phyloP scores from a whole-genome alignment of 148 eudicot genomes.

The Nepenthes mirabilis region DNA sequence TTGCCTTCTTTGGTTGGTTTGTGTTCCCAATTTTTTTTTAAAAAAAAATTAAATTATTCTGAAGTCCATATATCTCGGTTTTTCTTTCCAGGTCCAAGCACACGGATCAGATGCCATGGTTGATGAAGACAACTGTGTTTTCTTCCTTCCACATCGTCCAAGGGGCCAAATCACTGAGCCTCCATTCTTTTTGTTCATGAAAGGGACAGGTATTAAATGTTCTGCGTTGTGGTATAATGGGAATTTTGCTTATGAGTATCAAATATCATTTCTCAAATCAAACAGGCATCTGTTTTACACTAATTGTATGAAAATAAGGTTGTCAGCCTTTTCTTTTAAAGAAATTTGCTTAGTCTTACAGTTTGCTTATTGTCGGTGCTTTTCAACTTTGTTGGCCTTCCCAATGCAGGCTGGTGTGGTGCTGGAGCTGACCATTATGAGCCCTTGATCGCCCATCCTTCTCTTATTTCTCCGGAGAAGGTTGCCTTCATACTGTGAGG shows the following conservation, averaged over 20 bases:
- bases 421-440: slow-evolving; percentile 95
- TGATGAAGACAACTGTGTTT: slow-evolving; percentile 89
- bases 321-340: not conserved
- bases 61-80: not conserved
- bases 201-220: slow-evolving; percentile 59
- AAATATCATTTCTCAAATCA: too few species aligned
- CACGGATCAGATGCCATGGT: slow-evolving; percentile 98
- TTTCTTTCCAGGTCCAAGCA: slow-evolving; percentile 61
- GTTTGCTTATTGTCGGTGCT: not conserved
- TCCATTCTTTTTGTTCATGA: slow-evolving; percentile 92
- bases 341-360: not conserved
- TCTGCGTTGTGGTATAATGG: not conserved
- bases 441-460: slow-evolving; percentile 71
- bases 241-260: not conserved
- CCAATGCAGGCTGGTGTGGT: slow-evolving; percentile 77
- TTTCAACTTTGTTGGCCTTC: not conserved
- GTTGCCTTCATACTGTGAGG: slow-evolving; percentile 72
- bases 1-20: too few species aligned
- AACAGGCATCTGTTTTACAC: not conserved
- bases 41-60: too few species aligned
- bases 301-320: not conserved
- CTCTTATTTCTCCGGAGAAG: slow-evolving; percentile 51
- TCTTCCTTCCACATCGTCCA: slow-evolving; percentile 93
- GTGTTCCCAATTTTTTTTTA: too few species aligned
- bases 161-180: slow-evolving; percentile 57